Evolutionary conservation across 2,329 filamentous ascomycete species (phyloP).

Genomic region (Calonectria fujianensis): DNA sequence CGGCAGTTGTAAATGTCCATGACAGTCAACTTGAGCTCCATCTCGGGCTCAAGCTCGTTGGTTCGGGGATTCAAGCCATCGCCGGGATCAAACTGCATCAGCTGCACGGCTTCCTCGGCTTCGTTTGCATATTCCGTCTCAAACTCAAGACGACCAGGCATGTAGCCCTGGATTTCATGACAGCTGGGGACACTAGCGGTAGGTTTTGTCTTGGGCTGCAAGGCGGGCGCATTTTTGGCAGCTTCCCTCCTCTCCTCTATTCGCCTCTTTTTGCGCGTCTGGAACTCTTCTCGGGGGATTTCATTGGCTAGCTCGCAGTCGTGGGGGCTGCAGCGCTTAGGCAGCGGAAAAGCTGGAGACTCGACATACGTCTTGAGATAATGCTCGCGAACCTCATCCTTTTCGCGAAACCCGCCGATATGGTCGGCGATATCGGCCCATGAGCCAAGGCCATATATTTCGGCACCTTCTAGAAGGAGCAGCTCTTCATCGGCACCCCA

Average conservation of each 20-base stretch:
- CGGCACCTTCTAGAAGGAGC: conserved; percentile 92
- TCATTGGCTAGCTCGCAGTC: conserved; percentile 86
- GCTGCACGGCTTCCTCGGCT: conserved; percentile 96
- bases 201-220: conserved; percentile 94
- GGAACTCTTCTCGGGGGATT: conserved; percentile 93
- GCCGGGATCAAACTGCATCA: conserved; percentile 98
- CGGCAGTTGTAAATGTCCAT: conserved; percentile 99
- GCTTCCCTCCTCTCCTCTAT: conserved; percentile 95
- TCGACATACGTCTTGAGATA: conserved; percentile 93
- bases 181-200: conserved; percentile 96
- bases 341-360: conserved; percentile 88
- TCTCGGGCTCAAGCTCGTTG: conserved; percentile 93
- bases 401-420: conserved; percentile 94
- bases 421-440: conserved; percentile 99
- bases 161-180: conserved; percentile 98
- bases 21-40: conserved; percentile 97
- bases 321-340: conserved; percentile 87
- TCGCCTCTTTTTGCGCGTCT: conserved; percentile 91
- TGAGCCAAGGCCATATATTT: conserved; percentile 96
- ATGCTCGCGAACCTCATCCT: conserved; percentile 96
- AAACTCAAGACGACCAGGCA: conserved; percentile 97
- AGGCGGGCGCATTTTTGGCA: conserved; percentile 87
- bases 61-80: conserved; percentile 92
- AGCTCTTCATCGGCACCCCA: conserved; percentile 99
- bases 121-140: conserved; percentile 99